Evolutionary conservation across 306 rosid genomes (phyloP), one percentile per base, ranked within the genome.

Genomic region (Medicago ruthenica): DNA sequence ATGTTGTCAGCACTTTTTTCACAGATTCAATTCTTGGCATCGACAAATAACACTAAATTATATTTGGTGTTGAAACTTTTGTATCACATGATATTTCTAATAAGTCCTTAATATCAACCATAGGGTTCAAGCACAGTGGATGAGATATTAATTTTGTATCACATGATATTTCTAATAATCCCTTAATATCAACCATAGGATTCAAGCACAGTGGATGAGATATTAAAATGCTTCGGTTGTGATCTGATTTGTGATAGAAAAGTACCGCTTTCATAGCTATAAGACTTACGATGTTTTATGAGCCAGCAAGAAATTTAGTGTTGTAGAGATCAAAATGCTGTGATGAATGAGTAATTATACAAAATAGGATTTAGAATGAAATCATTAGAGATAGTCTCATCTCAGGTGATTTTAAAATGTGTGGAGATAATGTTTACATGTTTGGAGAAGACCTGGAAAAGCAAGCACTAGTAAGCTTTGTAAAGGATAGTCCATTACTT

Each of bases 181-280:
- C 62, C 39, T 27, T 58, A 37, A 31, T 34, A 58, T 68, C 59
- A 60, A 60, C 40, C 66, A 27, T 60, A 60, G 67, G 42, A 6
- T 60, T 27, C 41, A 31, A 60, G 20, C 67, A 14, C 11, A 9
- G 41, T 27, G 1, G 41, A 27, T 60, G 41, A 60, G n/a, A 27
- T 60, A 14, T 60, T 60, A 60, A 11, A 60, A 58, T 58, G 36
- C 37, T 22, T 58, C 16, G 4, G 36, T 22, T 58, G 64, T 58
- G 37, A 58, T 31, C 6, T 31, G 36, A 31, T 11, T 42, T 42
- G 14, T 42, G 48, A 42, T 58, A 21, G 64, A 58, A 58, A 22
- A 60, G 67, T 31, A 60, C 42, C 9, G 13, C 67, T 2, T 14
- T 60, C 67, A 13, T 3, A 27, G 18, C 16, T 60, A 60, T 27